Evolutionary conservation across 192 early-diverging fungal genomes (phyloP).

Genomic region (Linnemannia exigua): DNA sequence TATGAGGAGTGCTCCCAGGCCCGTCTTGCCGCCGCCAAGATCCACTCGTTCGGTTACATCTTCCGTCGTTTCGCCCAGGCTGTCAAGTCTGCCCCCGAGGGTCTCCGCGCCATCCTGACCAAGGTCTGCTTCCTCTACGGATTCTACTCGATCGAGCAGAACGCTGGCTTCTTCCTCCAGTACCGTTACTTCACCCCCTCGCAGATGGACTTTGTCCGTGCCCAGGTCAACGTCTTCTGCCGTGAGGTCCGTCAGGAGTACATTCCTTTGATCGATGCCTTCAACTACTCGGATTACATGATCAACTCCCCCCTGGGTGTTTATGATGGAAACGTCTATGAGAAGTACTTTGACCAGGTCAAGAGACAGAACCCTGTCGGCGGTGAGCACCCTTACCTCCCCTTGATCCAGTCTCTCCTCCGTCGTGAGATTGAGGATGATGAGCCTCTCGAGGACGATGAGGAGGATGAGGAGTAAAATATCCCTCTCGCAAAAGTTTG

Average conservation of each 20-base stretch:
- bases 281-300: constrained; percentile 91
- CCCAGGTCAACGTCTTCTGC: constrained; percentile 75
- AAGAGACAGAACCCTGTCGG: constrained; percentile 78
- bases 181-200: constrained; percentile 83
- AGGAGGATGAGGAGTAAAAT: constrained; percentile 68
- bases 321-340: constrained; percentile 89
- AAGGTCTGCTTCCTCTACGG: constrained; percentile 88
- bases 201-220: constrained; percentile 80
- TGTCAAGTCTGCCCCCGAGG: constrained; percentile 73
- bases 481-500: no score
- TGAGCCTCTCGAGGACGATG: constrained; percentile 73
- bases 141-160: constrained; percentile 83
- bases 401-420: constrained; percentile 84
- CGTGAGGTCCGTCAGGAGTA: constrained; percentile 81
- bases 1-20: constrained; percentile 92
- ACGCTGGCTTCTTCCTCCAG: constrained; percentile 90
- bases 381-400: constrained; percentile 81
- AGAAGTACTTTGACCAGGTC: constrained; percentile 89
- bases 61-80: constrained; percentile 88
- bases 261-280: constrained; percentile 88
- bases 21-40: constrained; percentile 84
- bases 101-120: constrained; percentile 72
- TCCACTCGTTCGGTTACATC: constrained; percentile 89
- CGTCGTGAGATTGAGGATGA: constrained; percentile 69
- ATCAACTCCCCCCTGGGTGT: constrained; percentile 91